Base-by-base conservation (phyloP, 306 rosid genomes). In the Mucuna pruriens region DNA sequence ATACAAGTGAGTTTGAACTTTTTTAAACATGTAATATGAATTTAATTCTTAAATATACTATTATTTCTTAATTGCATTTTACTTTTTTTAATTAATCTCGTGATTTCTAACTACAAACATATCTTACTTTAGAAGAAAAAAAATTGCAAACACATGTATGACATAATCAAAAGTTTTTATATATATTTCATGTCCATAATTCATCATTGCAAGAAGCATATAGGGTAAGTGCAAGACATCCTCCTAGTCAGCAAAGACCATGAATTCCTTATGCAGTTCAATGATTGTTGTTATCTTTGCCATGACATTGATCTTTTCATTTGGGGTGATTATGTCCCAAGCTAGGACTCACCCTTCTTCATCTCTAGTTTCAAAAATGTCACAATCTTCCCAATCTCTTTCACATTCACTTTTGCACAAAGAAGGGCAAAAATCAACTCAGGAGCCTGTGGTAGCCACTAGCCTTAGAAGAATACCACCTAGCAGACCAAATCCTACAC, bases 401-500 rank as follows among this genome's bases (percentile, higher is more conserved):
- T 67, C 52, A 19, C 64, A 77, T 80, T 34, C 58, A 42, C n/a
- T 45, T 66, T 25, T 68, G 3, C 23, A 74, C 2, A 42, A 10
- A 70, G 49, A 83, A 78, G 85, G 61, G 36, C 19, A 73, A 15
- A 82, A 74, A 57, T 79, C 92, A 67, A 31, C 58, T 44, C 57
- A 46, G 17, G 57, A 65, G 57, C 70, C 81, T 0, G 58, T n/a
- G 22, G 78, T 17, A 15, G 87, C 84, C 19, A 82, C 88, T 10
- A 94, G 92, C 82, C 92, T 94, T 51, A 84, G 90, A 75, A 70
- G 74, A 17, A 92, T 92, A 19, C 97, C 98, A 80, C 92, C 94
- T 17, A 92, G 93, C 85, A 80, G 80, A 75, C 92, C 98, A 15
- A 94, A 92, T 84, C 97, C 98, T 49, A 89, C 94, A 2, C 97